Conservation (phyloP, 495 filamentous ascomycete species). For the Bryoglossum gracile region DNA sequence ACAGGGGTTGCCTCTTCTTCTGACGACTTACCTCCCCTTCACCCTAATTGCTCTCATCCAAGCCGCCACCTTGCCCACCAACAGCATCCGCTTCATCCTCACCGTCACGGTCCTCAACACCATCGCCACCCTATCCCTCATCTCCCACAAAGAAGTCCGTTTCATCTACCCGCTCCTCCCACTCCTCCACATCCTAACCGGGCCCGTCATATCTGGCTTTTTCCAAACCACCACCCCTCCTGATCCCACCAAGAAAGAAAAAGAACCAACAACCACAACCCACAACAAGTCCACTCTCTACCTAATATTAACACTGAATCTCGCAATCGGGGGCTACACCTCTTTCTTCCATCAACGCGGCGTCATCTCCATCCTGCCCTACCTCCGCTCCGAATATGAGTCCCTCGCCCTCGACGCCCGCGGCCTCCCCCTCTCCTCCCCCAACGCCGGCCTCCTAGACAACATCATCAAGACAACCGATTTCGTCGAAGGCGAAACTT, state of each 20-base stretch:
- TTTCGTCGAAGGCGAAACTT: slow-evolving; percentile 42
- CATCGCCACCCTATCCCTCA: slow-evolving; percentile 58
- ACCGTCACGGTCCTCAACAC: slow-evolving; percentile 53
- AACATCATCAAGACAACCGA: slow-evolving; percentile 7
- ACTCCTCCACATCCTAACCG: slow-evolving; percentile 71
- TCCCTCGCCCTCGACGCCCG: slow-evolving; percentile 8
- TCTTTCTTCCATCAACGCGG: slow-evolving; percentile 73
- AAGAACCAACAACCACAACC: slow-evolving; percentile 26
- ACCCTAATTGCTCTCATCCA: slow-evolving; percentile 57
- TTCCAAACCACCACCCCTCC: slow-evolving; percentile 36
- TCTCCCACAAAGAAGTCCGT: slow-evolving; percentile 95
- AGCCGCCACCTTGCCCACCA: slow-evolving; percentile 28
- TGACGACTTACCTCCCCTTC: slow-evolving; percentile 79
- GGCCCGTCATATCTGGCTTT: slow-evolving; percentile 57
- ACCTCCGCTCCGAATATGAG: slow-evolving; percentile 67
- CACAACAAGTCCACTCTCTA: slow-evolving; percentile 45
- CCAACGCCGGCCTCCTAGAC: slow-evolving; percentile 6
- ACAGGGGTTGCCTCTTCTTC: slow-evolving; percentile 81
- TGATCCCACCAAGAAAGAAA: slow-evolving; percentile 16
- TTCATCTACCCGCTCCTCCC: slow-evolving; percentile 95
- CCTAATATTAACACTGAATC: slow-evolving; percentile 56
- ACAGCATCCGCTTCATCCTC: slow-evolving; percentile 44
- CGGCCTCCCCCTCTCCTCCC: slow-evolving; percentile 17
- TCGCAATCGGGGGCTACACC: slow-evolving; percentile 66
- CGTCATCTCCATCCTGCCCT: slow-evolving; percentile 60